phyloP scores from a whole-genome alignment of 2,329 filamentous ascomycete species.

The Calonectria ilicicola region DNA sequence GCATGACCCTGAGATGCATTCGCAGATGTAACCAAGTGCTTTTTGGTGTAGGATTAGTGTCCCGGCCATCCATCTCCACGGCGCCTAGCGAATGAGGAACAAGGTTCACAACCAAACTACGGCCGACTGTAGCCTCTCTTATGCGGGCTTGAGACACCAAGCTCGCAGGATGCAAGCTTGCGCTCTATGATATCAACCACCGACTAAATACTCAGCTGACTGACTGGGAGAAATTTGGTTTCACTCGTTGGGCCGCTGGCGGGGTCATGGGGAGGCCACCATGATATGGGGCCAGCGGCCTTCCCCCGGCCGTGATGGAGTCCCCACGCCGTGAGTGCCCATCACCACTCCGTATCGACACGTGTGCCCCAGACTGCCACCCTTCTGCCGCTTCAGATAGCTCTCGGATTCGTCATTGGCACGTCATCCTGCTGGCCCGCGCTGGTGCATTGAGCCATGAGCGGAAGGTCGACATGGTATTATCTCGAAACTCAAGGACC shows the following conservation, averaged over 20 bases:
- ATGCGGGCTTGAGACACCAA: constrained; percentile 29
- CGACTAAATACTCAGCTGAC: constrained; percentile 25
- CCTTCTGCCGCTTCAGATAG: constrained; percentile 26
- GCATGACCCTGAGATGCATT: constrained; percentile 37
- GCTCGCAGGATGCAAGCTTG: constrained; percentile 35
- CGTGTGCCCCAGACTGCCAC: constrained; percentile 35
- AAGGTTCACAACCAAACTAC: constrained; percentile 13
- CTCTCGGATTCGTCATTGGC: constrained; percentile 33
- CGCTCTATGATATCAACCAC: constrained; percentile 35
- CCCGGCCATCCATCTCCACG: constrained; percentile 22
- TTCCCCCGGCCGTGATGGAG: constrained; percentile 30
- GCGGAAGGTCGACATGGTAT: constrained; percentile 11
- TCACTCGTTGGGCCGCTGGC: constrained; percentile 26
- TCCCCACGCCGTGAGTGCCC: constrained; percentile 9
- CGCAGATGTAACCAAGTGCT: constrained; percentile 27
- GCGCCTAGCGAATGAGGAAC: constrained; percentile 28
- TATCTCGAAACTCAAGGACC: constrained; percentile 22
- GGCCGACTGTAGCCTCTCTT: constrained; percentile 27
- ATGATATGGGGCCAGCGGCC: constrained; percentile 20
- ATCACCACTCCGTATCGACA: constrained; percentile 28
- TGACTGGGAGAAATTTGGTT: constrained; percentile 22
- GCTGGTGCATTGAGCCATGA: constrained; percentile 22
- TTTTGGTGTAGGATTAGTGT: constrained; percentile 17
- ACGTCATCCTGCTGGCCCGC: constrained; percentile 25
- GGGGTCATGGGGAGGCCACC: constrained; percentile 30